phyloP scores from a whole-genome alignment of 1,284 basidiomycete species.

The Laetiporus sulphureus region DNA sequence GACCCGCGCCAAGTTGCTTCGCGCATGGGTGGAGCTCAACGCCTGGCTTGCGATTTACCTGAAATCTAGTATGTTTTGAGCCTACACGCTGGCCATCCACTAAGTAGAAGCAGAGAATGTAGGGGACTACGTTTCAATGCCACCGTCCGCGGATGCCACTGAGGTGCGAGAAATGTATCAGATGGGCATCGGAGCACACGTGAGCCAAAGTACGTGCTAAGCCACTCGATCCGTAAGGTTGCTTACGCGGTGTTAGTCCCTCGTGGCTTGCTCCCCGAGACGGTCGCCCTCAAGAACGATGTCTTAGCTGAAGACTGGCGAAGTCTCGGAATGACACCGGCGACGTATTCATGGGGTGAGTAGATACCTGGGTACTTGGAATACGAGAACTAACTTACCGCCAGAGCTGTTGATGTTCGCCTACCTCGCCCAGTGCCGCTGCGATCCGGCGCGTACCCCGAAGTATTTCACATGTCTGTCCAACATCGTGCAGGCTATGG shows the following conservation, averaged over 20 bases:
- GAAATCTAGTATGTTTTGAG: constrained; percentile 28
- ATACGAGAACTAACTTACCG: constrained; percentile 4
- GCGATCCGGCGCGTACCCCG: constrained; percentile 57
- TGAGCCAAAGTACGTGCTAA: constrained; percentile 60
- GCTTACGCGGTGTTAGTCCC: no score
- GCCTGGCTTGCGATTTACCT: constrained; percentile 59
- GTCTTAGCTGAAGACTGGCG: constrained; percentile 36
- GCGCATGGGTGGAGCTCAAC: constrained; percentile 70
- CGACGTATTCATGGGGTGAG: constrained; percentile 57
- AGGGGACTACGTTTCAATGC: constrained; percentile 13
- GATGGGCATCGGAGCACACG: constrained; percentile 64
- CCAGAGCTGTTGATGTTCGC: constrained; percentile 67
- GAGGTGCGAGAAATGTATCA: constrained; percentile 61
- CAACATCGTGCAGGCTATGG: constrained; percentile 41
- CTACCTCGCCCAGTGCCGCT: constrained; percentile 72
- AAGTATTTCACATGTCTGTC: constrained; percentile 55
- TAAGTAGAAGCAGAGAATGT: constrained; percentile 15
- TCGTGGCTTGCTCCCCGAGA: constrained; percentile 38
- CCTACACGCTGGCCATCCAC: constrained; percentile 17
- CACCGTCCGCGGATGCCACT: constrained; percentile 38
- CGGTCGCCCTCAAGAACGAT: constrained; percentile 31
- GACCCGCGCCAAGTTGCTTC: constrained; percentile 54
- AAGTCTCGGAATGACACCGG: constrained; percentile 55
- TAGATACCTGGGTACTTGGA: no score
- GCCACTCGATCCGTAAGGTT: no score